Conservation (phyloP, 768 basidiomycete genomes). For the Xerocomellus intermedius region DNA sequence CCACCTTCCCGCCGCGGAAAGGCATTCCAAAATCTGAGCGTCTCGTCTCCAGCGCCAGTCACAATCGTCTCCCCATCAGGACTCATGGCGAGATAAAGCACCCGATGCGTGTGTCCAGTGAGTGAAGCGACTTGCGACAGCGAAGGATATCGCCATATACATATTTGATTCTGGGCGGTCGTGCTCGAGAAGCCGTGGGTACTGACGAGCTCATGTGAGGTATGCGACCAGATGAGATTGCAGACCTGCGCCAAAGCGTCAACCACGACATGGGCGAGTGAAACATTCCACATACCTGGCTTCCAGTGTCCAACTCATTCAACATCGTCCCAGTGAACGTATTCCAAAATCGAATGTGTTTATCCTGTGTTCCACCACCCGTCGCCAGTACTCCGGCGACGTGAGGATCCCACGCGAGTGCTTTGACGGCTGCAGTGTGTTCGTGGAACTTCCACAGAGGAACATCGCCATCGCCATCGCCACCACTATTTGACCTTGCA, state of each 20-base stretch:
- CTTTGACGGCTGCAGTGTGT: constrained; percentile 96
- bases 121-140: constrained; percentile 93
- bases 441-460: constrained; percentile 96
- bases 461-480: constrained; percentile 43
- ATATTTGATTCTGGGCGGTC: constrained; percentile 93
- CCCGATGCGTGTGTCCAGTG: constrained; percentile 92
- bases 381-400: constrained; percentile 86
- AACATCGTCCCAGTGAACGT: constrained; percentile 82
- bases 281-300: constrained; percentile 58
- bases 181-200: constrained; percentile 97
- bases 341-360: constrained; percentile 98
- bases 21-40: constrained; percentile 95
- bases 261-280: neutral
- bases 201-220: constrained; percentile 95
- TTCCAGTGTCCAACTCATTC: constrained; percentile 89
- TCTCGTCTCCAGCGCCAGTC: constrained; percentile 97
- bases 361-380: constrained; percentile 98
- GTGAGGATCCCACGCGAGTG: constrained; percentile 98
- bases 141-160: constrained; percentile 92
- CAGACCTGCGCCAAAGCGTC: constrained; percentile 65
- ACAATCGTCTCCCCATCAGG: constrained; percentile 98
- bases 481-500: constrained; percentile 26
- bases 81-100: constrained; percentile 95
- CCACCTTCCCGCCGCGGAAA: constrained; percentile 72
- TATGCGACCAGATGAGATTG: constrained; percentile 95